Evolutionary conservation across 2,329 filamentous ascomycete species (phyloP), one percentile per base, ranked within the genome.

Genomic region (Pestalotiopsis sp.): DNA sequence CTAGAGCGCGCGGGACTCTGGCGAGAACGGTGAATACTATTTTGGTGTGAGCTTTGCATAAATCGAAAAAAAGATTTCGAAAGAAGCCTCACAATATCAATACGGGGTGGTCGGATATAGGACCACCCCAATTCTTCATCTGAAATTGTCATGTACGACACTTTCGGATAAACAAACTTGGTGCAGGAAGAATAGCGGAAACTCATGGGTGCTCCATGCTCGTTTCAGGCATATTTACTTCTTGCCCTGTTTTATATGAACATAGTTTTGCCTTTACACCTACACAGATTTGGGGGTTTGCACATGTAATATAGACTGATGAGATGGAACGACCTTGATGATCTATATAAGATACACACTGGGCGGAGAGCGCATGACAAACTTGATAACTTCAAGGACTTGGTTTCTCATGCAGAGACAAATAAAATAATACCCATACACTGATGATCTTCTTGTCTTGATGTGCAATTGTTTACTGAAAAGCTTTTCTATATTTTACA

Each of bases 1-100:
- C 71, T 90, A 76, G 73, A 70, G 75, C 66, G 73, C 68, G 23
- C 64, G 57, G 27, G 60, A 38, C 27, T 52, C 56, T 39, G 59
- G 59, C n/a, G 13, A 62, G 59, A 36, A 62, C 31, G 59, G 59
- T n/a, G 27, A 62, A 62, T 9, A 38, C 25, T 62, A 62, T 7
- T 62, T 62, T 23, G 38, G 59, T 41, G 59, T 62, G 31, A 62
- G 27, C 59, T 62, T 62, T 62, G 31, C 27, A 5, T 62, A 11
- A 61, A 14, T 36, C 45, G 17, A 36, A 36, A 9, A 36, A 9
- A 23, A 3, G 4, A 52, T 52, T 52, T 20, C 20, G 57, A 39
- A 63, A 17, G 3, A 63, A 39, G 38, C 17, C 14, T 14, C 36
- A 23, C 60, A 23, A 17, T 9, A 58, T 45, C 13, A 6, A 45